These are phyloP conservation scores for Aspergillus sp. DNA, from an alignment of 2,329 filamentous ascomycete genomes.

Conservation along the genomic window DNA sequence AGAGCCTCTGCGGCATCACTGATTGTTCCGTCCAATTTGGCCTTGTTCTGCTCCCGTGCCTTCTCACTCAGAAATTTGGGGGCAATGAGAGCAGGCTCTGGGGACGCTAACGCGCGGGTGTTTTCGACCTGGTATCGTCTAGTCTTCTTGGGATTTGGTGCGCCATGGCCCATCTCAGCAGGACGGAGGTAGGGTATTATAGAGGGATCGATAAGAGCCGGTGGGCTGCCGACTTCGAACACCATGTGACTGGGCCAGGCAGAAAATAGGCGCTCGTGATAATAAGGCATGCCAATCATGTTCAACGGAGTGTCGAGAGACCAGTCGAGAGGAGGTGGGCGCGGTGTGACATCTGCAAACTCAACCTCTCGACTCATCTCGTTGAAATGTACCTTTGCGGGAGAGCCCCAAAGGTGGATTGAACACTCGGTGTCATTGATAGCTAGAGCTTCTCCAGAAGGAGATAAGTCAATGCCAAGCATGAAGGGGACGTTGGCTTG, in stretches of 20 bases:
- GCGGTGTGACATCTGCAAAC: slow-evolving; percentile 62
- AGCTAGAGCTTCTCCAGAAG: slow-evolving; percentile 78
- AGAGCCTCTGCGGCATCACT: slow-evolving; percentile 59
- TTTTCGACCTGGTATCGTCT: slow-evolving; percentile 78
- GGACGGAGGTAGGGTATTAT: slow-evolving; percentile 62
- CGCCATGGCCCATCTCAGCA: slow-evolving; percentile 70
- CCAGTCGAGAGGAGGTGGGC: slow-evolving; percentile 61
- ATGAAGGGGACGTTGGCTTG: slow-evolving; percentile 76
- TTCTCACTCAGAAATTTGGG: slow-evolving; percentile 96
- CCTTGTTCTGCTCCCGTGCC: slow-evolving; percentile 56
- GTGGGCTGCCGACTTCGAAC: slow-evolving; percentile 78
- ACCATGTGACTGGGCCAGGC: slow-evolving; percentile 80
- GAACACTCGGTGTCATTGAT: slow-evolving; percentile 71
- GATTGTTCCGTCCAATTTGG: slow-evolving; percentile 31
- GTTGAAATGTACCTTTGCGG: slow-evolving; percentile 76
- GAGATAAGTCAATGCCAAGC: slow-evolving; percentile 75
- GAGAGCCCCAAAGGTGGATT: slow-evolving; percentile 84
- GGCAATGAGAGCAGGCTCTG: slow-evolving; percentile 57
- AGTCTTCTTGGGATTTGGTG: slow-evolving; percentile 65
- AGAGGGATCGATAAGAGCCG: slow-evolving; percentile 64
- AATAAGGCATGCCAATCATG: slow-evolving; percentile 84
- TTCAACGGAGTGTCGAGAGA: slow-evolving; percentile 71
- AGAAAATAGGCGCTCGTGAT: slow-evolving; percentile 78
- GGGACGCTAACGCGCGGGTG: slow-evolving; percentile 58
- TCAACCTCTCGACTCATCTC: slow-evolving; percentile 73